Evolutionary conservation across 371 early-diverging fungal genomes (phyloP).

Genomic region (Mortierella sp.): DNA sequence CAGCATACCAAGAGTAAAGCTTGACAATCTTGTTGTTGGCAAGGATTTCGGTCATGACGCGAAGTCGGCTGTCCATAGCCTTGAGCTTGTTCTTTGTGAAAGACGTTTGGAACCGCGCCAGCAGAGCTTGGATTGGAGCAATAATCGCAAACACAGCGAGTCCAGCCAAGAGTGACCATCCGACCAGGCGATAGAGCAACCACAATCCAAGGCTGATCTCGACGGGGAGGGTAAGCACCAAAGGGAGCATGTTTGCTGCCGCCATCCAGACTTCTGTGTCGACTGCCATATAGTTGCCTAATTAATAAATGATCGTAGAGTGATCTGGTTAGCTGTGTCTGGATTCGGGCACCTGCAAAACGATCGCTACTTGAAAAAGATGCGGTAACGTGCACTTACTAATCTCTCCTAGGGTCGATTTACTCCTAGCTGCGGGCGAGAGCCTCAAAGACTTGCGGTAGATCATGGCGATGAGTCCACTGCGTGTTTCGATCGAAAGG

Average conservation of each 20-base stretch:
- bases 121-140: slow-evolving; percentile 74
- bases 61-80: slow-evolving; percentile 57
- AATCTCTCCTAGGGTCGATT: slow-evolving; percentile 76
- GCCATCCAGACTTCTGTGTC: slow-evolving; percentile 83
- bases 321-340: not conserved
- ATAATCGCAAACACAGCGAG: slow-evolving; percentile 84
- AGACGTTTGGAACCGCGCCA: slow-evolving; percentile 56
- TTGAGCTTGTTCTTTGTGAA: slow-evolving; percentile 29
- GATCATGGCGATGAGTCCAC: slow-evolving; percentile 65
- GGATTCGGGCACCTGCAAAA: too few relatives aligned
- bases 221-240: slow-evolving; percentile 85
- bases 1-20: slow-evolving; percentile 74
- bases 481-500: slow-evolving; percentile 60
- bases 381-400: slow-evolving; percentile 45
- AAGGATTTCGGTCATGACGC: slow-evolving; percentile 83
- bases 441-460: slow-evolving; percentile 71
- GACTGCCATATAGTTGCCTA: slow-evolving; percentile 85
- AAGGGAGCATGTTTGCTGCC: slow-evolving; percentile 51
- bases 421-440: slow-evolving; percentile 67
- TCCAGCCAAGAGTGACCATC: slow-evolving; percentile 89
- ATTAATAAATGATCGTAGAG: not conserved
- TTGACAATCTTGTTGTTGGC: slow-evolving; percentile 95
- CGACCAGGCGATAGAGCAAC: slow-evolving; percentile 89
- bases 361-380: not conserved
- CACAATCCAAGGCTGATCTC: slow-evolving; percentile 82